Percentiles rank a stretch among this genome's conserved stretches.
Conservation (phyloP, 192 early-diverging fungal species). For the Pilaira anomala region DNA sequence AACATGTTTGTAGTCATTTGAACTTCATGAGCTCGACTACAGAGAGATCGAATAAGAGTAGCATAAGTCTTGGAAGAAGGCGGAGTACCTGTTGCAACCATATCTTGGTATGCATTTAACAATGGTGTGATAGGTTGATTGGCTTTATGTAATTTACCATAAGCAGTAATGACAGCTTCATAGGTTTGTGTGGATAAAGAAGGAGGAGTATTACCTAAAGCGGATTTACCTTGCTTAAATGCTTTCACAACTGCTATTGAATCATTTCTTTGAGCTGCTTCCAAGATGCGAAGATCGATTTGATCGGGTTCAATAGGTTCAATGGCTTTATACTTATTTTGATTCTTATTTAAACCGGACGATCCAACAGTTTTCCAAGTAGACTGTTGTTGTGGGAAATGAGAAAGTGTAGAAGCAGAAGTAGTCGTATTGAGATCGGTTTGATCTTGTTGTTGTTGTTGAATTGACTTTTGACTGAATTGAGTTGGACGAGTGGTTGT, state of each 20-base stretch:
- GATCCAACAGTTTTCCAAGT: neutral
- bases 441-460: slow-evolving; percentile 15
- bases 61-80: slow-evolving; percentile 32
- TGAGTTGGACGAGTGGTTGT: slow-evolving; percentile 8
- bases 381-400: neutral
- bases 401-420: neutral
- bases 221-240: slow-evolving; percentile 15
- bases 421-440: neutral
- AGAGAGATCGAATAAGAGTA: slow-evolving; percentile 27
- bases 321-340: no score
- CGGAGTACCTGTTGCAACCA: slow-evolving; percentile 22
- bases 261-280: neutral
- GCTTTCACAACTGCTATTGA: slow-evolving; percentile 18
- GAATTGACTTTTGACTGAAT: neutral
- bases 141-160: slow-evolving; percentile 12
- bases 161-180: slow-evolving; percentile 25
- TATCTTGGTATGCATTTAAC: slow-evolving; percentile 29
- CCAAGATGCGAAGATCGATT: neutral
- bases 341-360: neutral
- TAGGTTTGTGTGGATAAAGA: slow-evolving; percentile 16
- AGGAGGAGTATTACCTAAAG: neutral
- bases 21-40: slow-evolving; percentile 31
- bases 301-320: neutral
- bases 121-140: slow-evolving; percentile 15
- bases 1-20: slow-evolving; percentile 23